A percentile compares a stretch with the other conserved stretches of the same genome.
Conservation (phyloP, 768 basidiomycete genomes). For the Naganishia vishniacii region DNA sequence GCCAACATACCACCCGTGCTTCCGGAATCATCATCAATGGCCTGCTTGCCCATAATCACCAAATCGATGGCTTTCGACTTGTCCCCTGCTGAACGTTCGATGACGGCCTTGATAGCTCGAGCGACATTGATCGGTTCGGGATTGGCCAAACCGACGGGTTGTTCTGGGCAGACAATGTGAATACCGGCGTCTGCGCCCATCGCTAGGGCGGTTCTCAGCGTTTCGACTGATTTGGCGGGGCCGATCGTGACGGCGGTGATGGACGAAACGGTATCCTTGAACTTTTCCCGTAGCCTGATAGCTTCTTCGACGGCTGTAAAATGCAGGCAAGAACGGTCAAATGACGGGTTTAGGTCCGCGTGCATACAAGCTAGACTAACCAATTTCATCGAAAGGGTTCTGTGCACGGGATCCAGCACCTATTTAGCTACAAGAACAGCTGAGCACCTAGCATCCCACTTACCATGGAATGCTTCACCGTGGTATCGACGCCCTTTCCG, state of each 20-base stretch:
- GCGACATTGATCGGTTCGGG: constrained; percentile 91
- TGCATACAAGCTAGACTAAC: constrained; percentile 51
- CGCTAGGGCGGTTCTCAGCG: constrained; percentile 88
- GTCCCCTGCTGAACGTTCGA: constrained; percentile 56
- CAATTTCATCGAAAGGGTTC: constrained; percentile 99
- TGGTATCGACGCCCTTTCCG: constrained; percentile 91
- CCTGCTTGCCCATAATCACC: constrained; percentile 94
- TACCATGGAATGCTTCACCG: constrained; percentile 99
- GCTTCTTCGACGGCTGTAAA: constrained; percentile 88
- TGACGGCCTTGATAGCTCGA: constrained; percentile 70
- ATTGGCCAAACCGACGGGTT: constrained; percentile 51
- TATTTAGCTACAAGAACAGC: background rate
- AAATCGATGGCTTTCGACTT: constrained; percentile 60
- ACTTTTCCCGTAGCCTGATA: constrained; percentile 79
- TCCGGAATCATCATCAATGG: constrained; percentile 93
- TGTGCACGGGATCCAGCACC: constrained; percentile 42
- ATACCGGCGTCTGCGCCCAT: constrained; percentile 94
- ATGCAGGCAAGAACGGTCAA: background rate
- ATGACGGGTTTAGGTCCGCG: background rate
- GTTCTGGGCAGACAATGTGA: constrained; percentile 79
- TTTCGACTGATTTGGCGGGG: constrained; percentile 79
- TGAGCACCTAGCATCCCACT: constrained; percentile 36
- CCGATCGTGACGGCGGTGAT: constrained; percentile 95
- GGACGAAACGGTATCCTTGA: constrained; percentile 68
- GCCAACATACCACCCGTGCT: constrained; percentile 98